phyloP scores from a whole-genome alignment of 306 rosid genomes.

The Pterocarpus macrocarpus region DNA sequence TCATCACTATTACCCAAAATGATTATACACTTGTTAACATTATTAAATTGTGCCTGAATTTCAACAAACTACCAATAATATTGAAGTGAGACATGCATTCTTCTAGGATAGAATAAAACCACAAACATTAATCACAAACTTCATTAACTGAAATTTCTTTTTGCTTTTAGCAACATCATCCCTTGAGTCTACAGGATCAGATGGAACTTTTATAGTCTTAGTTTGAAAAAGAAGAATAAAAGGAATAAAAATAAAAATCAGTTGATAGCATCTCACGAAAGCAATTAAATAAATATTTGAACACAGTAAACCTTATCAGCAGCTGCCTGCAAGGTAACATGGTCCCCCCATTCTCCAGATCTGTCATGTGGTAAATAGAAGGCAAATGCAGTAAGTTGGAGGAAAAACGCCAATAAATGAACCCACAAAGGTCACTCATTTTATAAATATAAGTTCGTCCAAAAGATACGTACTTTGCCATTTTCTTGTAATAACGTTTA shows the following conservation, averaged over 20 bases:
- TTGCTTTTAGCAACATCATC: neutral
- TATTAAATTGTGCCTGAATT: neutral
- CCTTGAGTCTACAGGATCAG: neutral
- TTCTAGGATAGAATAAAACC: conserved; percentile 20
- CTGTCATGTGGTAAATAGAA: conserved; percentile 58
- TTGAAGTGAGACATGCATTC: neutral
- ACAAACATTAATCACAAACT: conserved; percentile 17
- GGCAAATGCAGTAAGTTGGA: conserved; percentile 37
- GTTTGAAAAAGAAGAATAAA: conserved; percentile 21
- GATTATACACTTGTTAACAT: neutral
- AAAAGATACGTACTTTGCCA: conserved; percentile 74
- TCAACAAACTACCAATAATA: neutral
- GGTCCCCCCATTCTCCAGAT: conserved; percentile 99
- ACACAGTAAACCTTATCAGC: conserved; percentile 74
- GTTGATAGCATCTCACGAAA: conserved; percentile 17
- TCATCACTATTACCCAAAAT: neutral
- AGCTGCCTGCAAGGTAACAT: conserved; percentile 95
- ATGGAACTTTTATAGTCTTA: conserved; percentile 17
- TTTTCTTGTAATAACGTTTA: conserved; percentile 84
- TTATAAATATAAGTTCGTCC: conserved; percentile 42
- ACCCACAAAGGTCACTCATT: conserved; percentile 26
- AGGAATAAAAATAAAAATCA: conserved; percentile 4
- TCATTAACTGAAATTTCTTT: conserved; percentile 2
- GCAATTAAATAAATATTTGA: conserved; percentile 11
- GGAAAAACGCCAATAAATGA: conserved; percentile 35